These are phyloP conservation scores for Lodderomyces jiufengensis DNA, from an alignment of 1,139 yeast genomes.

Conservation along the genomic window DNA sequence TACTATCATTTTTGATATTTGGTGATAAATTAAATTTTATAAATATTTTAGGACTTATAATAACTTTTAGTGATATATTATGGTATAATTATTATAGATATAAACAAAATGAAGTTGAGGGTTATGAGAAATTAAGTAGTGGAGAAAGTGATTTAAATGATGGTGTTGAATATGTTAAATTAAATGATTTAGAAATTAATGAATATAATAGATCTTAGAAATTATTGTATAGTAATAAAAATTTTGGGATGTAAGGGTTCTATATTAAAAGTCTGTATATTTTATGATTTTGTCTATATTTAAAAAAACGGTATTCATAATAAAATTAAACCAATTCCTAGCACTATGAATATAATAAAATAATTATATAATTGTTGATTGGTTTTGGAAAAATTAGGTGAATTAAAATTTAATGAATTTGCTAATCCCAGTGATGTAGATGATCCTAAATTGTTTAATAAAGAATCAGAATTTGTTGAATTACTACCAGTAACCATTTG, in stretches of 20 bases:
- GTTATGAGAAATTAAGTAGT: neutral
- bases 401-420: too few species aligned
- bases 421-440: neutral
- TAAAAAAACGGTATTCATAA: neutral
- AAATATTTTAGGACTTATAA: constrained; percentile 69
- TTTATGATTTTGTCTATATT: too few species aligned
- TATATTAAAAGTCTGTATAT: too few species aligned
- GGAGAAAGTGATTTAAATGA: neutral
- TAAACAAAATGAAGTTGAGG: constrained; percentile 19
- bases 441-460: constrained; percentile 5
- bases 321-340: neutral
- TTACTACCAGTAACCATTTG: neutral
- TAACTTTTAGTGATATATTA: constrained; percentile 74
- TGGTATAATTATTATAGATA: constrained; percentile 74
- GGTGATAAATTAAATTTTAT: constrained; percentile 67
- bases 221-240: too few species aligned
- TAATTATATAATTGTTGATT: too few species aligned
- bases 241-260: too few species aligned
- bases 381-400: too few species aligned
- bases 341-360: too few species aligned
- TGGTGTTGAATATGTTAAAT: neutral
- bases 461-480: constrained; percentile 4
- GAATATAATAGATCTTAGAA: neutral
- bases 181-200: constrained; percentile 1
- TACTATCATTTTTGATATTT: constrained; percentile 66